A percentile compares a stretch with the other conserved stretches of the same genome.
phyloP scores from a whole-genome alignment of 2,329 filamentous ascomycete genomes.

The Aureobasidium vineae region DNA sequence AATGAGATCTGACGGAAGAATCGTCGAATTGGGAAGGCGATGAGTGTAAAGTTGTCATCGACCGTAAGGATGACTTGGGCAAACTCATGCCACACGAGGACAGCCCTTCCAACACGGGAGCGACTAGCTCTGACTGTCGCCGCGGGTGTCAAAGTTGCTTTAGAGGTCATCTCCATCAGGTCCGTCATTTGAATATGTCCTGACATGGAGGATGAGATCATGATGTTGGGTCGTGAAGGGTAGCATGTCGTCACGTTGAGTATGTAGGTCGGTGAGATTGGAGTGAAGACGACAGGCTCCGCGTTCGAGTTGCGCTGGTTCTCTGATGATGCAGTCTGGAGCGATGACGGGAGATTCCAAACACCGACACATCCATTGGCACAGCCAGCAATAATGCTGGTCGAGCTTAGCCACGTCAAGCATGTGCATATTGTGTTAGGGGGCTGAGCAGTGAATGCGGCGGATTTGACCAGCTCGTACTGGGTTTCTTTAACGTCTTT shows the following conservation, averaged over 20 bases:
- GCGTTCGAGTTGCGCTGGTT: constrained; percentile 32
- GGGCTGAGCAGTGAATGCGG: constrained; percentile 52
- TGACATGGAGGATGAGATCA: constrained; percentile 55
- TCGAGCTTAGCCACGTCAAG: constrained; percentile 57
- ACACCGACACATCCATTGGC: constrained; percentile 57
- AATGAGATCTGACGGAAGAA: constrained; percentile 50
- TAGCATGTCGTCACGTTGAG: constrained; percentile 51
- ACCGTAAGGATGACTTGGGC: constrained; percentile 54
- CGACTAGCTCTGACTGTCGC: constrained; percentile 50
- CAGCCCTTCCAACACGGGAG: constrained; percentile 49
- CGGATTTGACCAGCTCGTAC: constrained; percentile 46
- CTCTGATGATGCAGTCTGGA: constrained; percentile 39
- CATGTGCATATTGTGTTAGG: constrained; percentile 56
- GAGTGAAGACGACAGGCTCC: constrained; percentile 47
- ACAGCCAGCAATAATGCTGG: constrained; percentile 55
- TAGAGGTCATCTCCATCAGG: constrained; percentile 48
- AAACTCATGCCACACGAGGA: constrained; percentile 56
- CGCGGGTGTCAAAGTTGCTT: constrained; percentile 45
- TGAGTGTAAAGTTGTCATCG: constrained; percentile 55
- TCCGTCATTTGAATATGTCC: constrained; percentile 57
- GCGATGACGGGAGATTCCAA: constrained; percentile 48
- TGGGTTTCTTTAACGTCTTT: constrained; percentile 28
- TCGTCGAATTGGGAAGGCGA: constrained; percentile 51
- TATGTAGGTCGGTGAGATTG: constrained; percentile 50
- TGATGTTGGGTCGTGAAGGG: constrained; percentile 53